These are phyloP conservation scores for Atkinsonella texensis DNA, from an alignment of 2,329 filamentous ascomycete species.

Conservation along the genomic window DNA sequence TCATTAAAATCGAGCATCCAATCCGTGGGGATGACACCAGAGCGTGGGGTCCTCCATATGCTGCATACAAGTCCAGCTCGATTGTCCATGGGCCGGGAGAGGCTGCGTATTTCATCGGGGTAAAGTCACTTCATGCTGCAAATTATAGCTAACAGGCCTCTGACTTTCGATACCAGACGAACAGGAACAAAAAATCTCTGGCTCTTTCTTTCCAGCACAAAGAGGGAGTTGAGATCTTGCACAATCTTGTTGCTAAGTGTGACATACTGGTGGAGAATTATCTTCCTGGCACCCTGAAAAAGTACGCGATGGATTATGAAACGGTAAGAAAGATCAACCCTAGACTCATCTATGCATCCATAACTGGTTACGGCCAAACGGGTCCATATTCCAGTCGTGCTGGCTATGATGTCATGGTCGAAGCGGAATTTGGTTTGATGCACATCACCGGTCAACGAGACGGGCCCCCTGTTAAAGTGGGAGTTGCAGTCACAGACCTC, in stretches of 20 bases:
- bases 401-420: slow-evolving; percentile 98
- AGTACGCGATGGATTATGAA: slow-evolving; percentile 83
- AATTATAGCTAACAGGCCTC: neutral
- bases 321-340: slow-evolving; percentile 75
- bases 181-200: slow-evolving; percentile 93
- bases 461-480: slow-evolving; percentile 90
- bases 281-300: slow-evolving; percentile 75
- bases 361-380: slow-evolving; percentile 94
- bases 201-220: slow-evolving; percentile 82
- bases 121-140: slow-evolving; percentile 28
- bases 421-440: slow-evolving; percentile 96
- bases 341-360: slow-evolving; percentile 80
- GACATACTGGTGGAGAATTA: slow-evolving; percentile 97
- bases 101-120: slow-evolving; percentile 86
- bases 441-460: slow-evolving; percentile 88
- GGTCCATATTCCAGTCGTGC: slow-evolving; percentile 79
- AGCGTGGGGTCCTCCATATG: slow-evolving; percentile 94
- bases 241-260: slow-evolving; percentile 70
- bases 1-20: slow-evolving; percentile 96
- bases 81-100: slow-evolving; percentile 63
- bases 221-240: slow-evolving; percentile 73
- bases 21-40: slow-evolving; percentile 83
- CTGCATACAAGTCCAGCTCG: slow-evolving; percentile 54
- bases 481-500: slow-evolving; percentile 90
- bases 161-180: slow-evolving; percentile 46